Base-by-base conservation (phyloP, 139 green algal species). In the Microglena sp. region DNA sequence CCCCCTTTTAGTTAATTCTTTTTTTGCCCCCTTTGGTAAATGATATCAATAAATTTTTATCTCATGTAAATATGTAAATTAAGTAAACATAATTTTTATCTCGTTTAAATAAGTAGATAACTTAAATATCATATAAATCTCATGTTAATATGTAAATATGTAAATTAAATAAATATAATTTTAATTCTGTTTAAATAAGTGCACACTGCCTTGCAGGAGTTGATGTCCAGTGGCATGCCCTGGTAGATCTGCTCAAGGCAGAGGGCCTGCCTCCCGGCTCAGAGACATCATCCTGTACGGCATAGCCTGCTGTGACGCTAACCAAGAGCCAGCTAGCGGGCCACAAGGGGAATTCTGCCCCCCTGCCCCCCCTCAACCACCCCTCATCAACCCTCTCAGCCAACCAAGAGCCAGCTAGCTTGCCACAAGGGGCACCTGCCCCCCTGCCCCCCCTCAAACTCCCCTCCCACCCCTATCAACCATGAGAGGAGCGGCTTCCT, bases 261-360 rank as follows among this genome's bases (percentile, higher is more conserved):
- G 64, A 77, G 57, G 70, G 74, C 33, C 69, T 91, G 27, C 44
- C 73, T 4, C 24, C 24, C 15, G 70, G 22, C 79, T 92, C 71
- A 76, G 73, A 29, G 66, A 82, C 21, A 45, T 79, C 4, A 64
- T 92, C 26, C 34, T 87, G 67, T 75, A 90, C 68, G 86, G 78
- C 44, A 76, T 92, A 7, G 78, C 84, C 7, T 70, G 88, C 69
- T 62, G 43, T 33, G 55, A 63, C 62, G 54, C 27, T 3, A 45
- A 44, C 36, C 70, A 71, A 31, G 70, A 64, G 45, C 33, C 70
- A 4, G 33, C 45, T 24, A 27, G n/a, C n/a, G n/a, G n/a, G n/a
- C n/a, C n/a, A n/a, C n/a, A n/a, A n/a, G n/a, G n/a, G 18, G 22
- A 15, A 15, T 60, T 22, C 15, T 60, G 18, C 26, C 54, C 55